Evolutionary conservation across 306 rosid species (phyloP), one percentile per base, ranked within the genome.

Genomic region (Gynostemma pentaphyllum): DNA sequence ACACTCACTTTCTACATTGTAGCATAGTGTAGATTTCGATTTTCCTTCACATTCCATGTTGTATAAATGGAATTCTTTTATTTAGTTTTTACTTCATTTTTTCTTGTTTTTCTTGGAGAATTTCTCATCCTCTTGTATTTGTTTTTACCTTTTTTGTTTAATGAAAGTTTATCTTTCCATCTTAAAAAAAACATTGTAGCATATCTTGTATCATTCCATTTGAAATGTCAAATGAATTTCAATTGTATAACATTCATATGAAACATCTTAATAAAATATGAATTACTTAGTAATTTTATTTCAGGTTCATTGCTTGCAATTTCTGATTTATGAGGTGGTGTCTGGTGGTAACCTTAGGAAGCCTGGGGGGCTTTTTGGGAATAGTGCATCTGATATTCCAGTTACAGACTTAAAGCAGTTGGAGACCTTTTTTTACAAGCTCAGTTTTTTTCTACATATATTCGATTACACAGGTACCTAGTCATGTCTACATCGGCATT

Each of bases 311-410:
- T 88, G 98, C 83, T 79, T 92, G 88, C 98, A 88, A 80, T 92
- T 92, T 78, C 79, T 92, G 74, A 88, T 92, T 79, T 88, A 92
- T 71, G 95, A 92, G 81, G 90, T 84, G 76, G 98, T 92, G 62
- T 92, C 98, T 71, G 98, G 98, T 72, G 98, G 98, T 50, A 92
- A 91, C 76, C 96, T 88, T 66, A 77, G 96, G 86, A 88, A 89
- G 86, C 98, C 98, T 41, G 98, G 98, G 41, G 98, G 98, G 42
- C 96, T 91, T 51, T 91, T 91, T 73, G 96, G 98, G 65, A 91
- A 91, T 68, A 86, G 86, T 75, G 95, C 95, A 62, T 88, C 96
- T 39, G 98, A 91, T 76, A 86, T 91, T 69, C 98, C 98, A 3
- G 84, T 85, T 72, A 88, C 80, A 72, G 98, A 88, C 73, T 80